A percentile compares a stretch with the other conserved stretches of the same genome.
Evolutionary conservation across 2,329 filamentous ascomycete species (phyloP).

Genomic region (Ophioceras dolichostomum): DNA sequence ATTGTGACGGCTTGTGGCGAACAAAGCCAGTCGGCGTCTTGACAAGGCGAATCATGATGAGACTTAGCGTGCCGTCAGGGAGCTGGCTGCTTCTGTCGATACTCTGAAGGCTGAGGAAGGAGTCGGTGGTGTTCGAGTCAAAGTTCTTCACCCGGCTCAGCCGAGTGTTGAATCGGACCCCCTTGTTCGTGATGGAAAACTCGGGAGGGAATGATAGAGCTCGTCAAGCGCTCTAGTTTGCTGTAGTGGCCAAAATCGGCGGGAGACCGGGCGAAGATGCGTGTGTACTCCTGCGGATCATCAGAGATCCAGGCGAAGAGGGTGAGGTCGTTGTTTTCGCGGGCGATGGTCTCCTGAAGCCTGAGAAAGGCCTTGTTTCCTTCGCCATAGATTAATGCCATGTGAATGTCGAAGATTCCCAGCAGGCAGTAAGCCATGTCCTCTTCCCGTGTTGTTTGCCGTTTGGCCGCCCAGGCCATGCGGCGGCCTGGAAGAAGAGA

Average conservation of each 20-base stretch:
- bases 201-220: background rate
- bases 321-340: background rate
- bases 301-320: background rate
- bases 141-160: background rate
- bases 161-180: background rate
- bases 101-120: background rate
- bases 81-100: background rate
- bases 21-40: background rate
- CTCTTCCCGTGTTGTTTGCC: background rate
- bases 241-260: background rate
- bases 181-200: background rate
- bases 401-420: conserved; percentile 1
- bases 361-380: background rate
- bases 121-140: background rate
- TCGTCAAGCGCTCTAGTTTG: background rate
- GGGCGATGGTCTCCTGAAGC: conserved; percentile 1
- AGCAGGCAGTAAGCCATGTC: conserved; percentile 1
- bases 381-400: conserved; percentile 2
- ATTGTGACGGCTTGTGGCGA: no score
- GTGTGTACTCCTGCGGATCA: background rate
- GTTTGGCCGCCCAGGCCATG: background rate
- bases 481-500: background rate
- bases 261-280: background rate
- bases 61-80: background rate
- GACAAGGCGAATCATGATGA: background rate